Base-by-base conservation (phyloP, 2,329 filamentous ascomycete genomes). In the Stagonosporopsis vannaccii region DNA sequence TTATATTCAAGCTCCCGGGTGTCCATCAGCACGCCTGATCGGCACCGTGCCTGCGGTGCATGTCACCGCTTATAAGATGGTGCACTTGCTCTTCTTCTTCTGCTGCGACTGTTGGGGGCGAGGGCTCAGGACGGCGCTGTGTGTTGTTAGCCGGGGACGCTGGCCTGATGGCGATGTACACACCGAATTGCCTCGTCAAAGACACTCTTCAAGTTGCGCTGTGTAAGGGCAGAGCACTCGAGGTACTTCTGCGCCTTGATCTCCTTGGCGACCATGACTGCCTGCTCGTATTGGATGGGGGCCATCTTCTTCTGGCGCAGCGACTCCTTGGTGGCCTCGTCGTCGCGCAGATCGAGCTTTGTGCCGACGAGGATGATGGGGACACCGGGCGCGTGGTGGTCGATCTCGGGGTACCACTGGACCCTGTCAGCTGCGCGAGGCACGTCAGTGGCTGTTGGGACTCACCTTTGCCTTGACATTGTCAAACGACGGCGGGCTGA, bases 121-220 rank as follows among this genome's bases (percentile, higher is more conserved):
- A 28, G 76, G 76, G 61, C 74, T 78, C 41, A 78, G 74, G 20
- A 78, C 76, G 48, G 75, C 75, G 48, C 76, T 78, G 58, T 9
- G 37, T 17, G 43, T 45, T 26, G 59, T 74, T 60, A 74, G 65
- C 52, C 23, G 33, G 17, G 11, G 26, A 15, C 47, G 4, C 40
- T 26, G 6, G 6, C 11, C 19, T 2, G 26, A 6, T 12, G 9
- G n/a, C 26, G 22, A 8, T 43, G 7, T 35, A 80, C 89, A 69
- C 81, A 98, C 95, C 95, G 89, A 75, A 99, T 99, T 30, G 95
- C 95, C 80, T 97, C 94, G 74, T 99, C 95, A 75, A 99, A 99
- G 44, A 99, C 95, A 71, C 92, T 96, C 88, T 99, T 99, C 69
- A 99, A 80, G 78, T 97, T 97, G 73, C 94, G 85, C 82, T 98